phyloP scores from a whole-genome alignment of 1,284 basidiomycete species.

The Ustilago vetiveriae region DNA sequence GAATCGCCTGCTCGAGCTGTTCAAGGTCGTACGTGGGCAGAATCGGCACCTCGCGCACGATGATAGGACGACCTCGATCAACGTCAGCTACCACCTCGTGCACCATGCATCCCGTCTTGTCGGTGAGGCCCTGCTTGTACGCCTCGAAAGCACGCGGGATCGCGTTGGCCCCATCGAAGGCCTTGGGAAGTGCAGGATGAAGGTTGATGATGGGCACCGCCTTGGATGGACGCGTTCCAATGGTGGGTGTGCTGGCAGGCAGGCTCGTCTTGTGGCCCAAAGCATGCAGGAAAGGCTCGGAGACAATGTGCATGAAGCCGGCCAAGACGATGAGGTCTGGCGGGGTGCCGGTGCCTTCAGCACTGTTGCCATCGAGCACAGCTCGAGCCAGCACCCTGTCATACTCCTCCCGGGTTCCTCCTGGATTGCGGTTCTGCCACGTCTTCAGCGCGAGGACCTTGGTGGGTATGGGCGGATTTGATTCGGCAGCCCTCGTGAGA shows the following conservation, averaged over 20 bases:
- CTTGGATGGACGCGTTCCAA: conserved; percentile 48
- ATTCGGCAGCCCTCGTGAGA: conserved; percentile 80
- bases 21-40: conserved; percentile 77
- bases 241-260: conserved; percentile 31
- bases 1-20: conserved; percentile 81
- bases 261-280: conserved; percentile 56
- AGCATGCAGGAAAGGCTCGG: conserved; percentile 70
- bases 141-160: conserved; percentile 89
- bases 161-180: conserved; percentile 91
- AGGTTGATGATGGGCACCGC: conserved; percentile 91
- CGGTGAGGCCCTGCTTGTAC: conserved; percentile 75
- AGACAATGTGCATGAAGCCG: conserved; percentile 96
- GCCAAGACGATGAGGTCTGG: conserved; percentile 92
- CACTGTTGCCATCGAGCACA: conserved; percentile 70
- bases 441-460: conserved; percentile 85
- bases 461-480: conserved; percentile 78
- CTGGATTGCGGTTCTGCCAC: conserved; percentile 77
- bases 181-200: conserved; percentile 92
- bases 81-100: conserved; percentile 93
- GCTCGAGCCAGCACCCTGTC: conserved; percentile 82
- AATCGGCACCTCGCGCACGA: conserved; percentile 82
- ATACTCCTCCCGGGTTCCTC: conserved; percentile 82
- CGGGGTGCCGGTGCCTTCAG: conserved; percentile 26
- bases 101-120: conserved; percentile 85
- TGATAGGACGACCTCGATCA: conserved; percentile 86